Conservation (phyloP, 1,284 basidiomycete genomes). For the Xerocomus nothofagi region DNA sequence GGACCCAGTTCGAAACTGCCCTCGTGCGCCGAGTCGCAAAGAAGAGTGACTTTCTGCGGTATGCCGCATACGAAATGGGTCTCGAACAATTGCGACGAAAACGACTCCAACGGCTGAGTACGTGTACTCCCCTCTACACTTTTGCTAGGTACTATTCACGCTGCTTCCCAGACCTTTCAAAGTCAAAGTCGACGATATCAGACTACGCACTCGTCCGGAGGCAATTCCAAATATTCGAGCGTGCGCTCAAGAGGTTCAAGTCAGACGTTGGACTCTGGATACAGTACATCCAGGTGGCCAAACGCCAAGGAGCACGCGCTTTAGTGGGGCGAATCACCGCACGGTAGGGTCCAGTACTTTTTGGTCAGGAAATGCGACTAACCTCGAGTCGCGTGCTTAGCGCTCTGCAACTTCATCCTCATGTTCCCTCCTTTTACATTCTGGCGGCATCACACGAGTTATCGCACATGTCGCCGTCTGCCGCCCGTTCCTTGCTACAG, state of each 20-base stretch:
- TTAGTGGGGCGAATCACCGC: slow-evolving; percentile 79
- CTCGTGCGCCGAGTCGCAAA: slow-evolving; percentile 82
- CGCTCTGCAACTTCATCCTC: slow-evolving; percentile 86
- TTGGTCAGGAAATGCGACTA: neutral
- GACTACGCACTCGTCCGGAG: slow-evolving; percentile 81
- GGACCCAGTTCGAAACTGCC: slow-evolving; percentile 82
- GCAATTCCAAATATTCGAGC: slow-evolving; percentile 89
- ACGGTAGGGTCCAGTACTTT: slow-evolving; percentile 46
- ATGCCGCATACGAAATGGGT: slow-evolving; percentile 90
- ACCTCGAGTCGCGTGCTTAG: slow-evolving; percentile 39
- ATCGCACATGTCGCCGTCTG: slow-evolving; percentile 72
- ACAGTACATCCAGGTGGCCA: slow-evolving; percentile 84
- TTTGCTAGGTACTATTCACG: neutral
- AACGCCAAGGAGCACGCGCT: slow-evolving; percentile 76
- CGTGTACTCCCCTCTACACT: slow-evolving; percentile 33
- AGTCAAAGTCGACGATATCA: slow-evolving; percentile 65
- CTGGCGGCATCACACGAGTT: slow-evolving; percentile 87
- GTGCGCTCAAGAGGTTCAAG: slow-evolving; percentile 88
- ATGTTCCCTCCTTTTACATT: slow-evolving; percentile 78
- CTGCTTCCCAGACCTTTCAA: slow-evolving; percentile 45
- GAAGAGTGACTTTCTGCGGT: slow-evolving; percentile 88
- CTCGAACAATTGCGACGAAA: slow-evolving; percentile 81
- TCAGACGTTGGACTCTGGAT: slow-evolving; percentile 86
- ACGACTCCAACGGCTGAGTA: slow-evolving; percentile 72
- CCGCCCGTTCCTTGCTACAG: slow-evolving; percentile 83